Base-by-base conservation (phyloP, 768 basidiomycete species). In the Wakefieldia striispora region DNA sequence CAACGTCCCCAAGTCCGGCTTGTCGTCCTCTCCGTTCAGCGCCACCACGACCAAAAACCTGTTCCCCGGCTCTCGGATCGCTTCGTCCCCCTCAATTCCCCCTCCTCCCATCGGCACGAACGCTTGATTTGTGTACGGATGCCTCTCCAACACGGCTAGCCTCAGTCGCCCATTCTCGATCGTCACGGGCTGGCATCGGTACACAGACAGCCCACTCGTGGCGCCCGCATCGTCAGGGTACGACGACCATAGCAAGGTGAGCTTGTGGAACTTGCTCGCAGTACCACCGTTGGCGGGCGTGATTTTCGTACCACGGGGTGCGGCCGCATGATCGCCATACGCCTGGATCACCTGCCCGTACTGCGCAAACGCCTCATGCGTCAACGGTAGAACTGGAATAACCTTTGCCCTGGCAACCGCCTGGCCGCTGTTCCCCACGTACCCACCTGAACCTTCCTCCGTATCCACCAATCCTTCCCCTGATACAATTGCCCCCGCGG, bases 261-360 rank as follows among this genome's bases (percentile, higher is more conserved):
- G 78, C 64, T 94, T 90, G 73, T 98, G 93, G 71, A 88, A 97
- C 69, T 99, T 99, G 59, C 70, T 77, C 0, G 97, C 97, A 3
- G 92, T 91, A 36, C 91, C 93, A 55, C 81, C 86, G 68, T 98
- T 98, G 24, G 92, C 94, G 16, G 78, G 71, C 3, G 92, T 92
- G 45, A 91, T 78, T 59, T 80, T 83, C 34, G 81, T 79, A 9
- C 78, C 82, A 43, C 80, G 81, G 1, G 92, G 86, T 6, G 81
- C 85, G 12, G 84, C 78, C 13, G 78, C 66, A 37, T 78, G 75
- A 60, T 89, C 82, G 1, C 75, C 72, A 65, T 88, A 97, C 2
- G 87, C 93, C 71, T 98, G 92, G 42, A 97, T 78, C 46, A 98
- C 94, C 59, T 90, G 79, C 0, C 97, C 97, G 69, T 86, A 99